Evolutionary conservation across 164 flowering plant genomes (phyloP), one percentile per base, ranked within the genome.

Genomic region (Piper betle): DNA sequence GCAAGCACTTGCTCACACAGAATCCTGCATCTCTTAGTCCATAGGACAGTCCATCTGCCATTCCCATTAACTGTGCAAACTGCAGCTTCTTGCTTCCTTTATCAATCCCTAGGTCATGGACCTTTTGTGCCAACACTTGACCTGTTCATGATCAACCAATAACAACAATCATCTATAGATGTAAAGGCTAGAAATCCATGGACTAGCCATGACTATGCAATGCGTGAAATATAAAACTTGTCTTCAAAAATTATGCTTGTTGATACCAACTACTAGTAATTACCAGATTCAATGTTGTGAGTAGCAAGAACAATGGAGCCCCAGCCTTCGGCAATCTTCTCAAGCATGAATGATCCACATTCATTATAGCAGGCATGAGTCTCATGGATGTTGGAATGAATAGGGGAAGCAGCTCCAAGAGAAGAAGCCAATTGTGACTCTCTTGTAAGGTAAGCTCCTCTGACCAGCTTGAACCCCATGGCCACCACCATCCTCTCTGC

Each of bases 21-120:
- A 93, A 90, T 53, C 99, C 97, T 52, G 91, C 94, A 71, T 79
- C 85, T 46, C 70, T 83, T 70, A 90, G 63, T 0, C 86, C 88
- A 62, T 75, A 80, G 0, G 96, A 86, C 18, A 93, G 74, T 7
- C 80, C 82, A 12, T 90, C 97, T 20, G 99, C 76, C 99, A 93
- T 93, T 56, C 96, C 99, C 70, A 90, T 90, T 11, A 90, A 75
- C 73, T 90, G 97, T 4, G 99, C 95, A 73, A 93, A 93, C 50
- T 88, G 91, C 6, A 93, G 74, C 71, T 72, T 79, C 4, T 69
- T 65, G 55, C 74, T 78, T 12, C 77, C 80, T 70, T 75, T 85
- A 58, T 67, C 76, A 4, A 90, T 82, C 55, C 91, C 95, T 66
- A 88, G 53, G 2, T 78, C 85, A 2, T 69, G 55, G 7, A 91